phyloP scores from a whole-genome alignment of 1,139 yeast genomes.

The Citeromyces hawaiiensis region DNA sequence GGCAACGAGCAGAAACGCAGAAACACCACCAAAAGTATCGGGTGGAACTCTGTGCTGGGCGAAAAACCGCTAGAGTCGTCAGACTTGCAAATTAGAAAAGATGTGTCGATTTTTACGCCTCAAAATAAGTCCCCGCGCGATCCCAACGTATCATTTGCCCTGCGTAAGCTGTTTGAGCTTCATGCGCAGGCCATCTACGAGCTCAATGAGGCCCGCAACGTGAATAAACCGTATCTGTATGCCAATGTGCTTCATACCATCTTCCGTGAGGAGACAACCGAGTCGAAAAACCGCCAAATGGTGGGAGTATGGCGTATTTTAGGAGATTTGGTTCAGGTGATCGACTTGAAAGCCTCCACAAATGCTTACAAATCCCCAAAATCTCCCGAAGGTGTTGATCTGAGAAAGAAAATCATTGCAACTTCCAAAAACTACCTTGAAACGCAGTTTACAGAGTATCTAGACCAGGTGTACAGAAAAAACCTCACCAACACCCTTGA shows the following conservation, averaged over 20 bases:
- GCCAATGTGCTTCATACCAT: conserved; percentile 41
- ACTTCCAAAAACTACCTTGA: conserved; percentile 58
- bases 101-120: not conserved
- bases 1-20: not conserved
- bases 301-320: conserved; percentile 50
- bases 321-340: conserved; percentile 14
- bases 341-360: conserved; percentile 11
- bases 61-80: not conserved
- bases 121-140: conserved; percentile 5
- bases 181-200: conserved; percentile 61
- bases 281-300: conserved; percentile 43
- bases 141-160: conserved; percentile 17
- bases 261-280: conserved; percentile 33
- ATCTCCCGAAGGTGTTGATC: conserved; percentile 19
- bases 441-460: conserved; percentile 59
- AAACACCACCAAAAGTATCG: not conserved
- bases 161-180: conserved; percentile 49
- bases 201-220: conserved; percentile 57
- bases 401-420: conserved; percentile 36
- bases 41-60: not conserved
- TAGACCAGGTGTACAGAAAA: conserved; percentile 60
- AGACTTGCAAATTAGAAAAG: not conserved
- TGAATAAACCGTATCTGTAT: conserved; percentile 32
- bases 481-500: conserved; percentile 3
- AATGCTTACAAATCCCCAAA: conserved; percentile 34